These are phyloP conservation scores for Rhodotorula graminis DNA, from an alignment of 768 basidiomycete species.

Conservation along the genomic window DNA sequence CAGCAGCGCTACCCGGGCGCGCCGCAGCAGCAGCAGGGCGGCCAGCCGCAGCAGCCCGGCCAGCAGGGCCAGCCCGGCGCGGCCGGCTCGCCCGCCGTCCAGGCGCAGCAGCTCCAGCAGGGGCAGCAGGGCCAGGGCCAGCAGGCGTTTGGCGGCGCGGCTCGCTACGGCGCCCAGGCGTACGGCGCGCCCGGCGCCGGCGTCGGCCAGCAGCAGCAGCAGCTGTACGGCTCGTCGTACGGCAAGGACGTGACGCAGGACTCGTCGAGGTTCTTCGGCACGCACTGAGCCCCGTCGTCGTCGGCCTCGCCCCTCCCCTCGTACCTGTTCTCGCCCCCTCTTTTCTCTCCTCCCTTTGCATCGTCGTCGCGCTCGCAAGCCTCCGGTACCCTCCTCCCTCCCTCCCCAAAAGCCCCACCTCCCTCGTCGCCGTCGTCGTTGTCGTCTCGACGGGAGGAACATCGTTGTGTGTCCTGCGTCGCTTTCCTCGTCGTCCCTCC, in stretches of 20 bases:
- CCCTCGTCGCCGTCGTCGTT: no score
- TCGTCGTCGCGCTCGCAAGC: background rate
- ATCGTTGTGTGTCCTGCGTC: background rate
- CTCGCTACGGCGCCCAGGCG: slow-evolving; percentile 1
- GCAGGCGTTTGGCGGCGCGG: background rate
- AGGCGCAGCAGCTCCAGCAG: background rate
- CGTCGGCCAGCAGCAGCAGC: slow-evolving; percentile 3
- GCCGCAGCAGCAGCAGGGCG: background rate
- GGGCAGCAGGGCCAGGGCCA: background rate
- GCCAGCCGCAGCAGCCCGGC: background rate
- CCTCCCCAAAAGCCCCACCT: background rate
- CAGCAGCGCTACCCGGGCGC: background rate
- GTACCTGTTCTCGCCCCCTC: no score
- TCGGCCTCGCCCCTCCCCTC: background rate
- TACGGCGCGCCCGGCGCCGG: background rate
- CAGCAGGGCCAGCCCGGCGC: background rate
- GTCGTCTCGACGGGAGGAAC: background rate
- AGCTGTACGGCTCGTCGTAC: slow-evolving; percentile 1
- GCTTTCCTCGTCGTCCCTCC: background rate
- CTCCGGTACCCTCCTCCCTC: background rate
- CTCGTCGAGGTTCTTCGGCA: background rate
- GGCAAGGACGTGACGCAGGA: background rate
- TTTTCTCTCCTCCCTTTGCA: background rate
- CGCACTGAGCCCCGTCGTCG: background rate
- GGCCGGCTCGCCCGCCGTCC: background rate